Evolutionary conservation across 2,329 filamentous ascomycete genomes (phyloP), one percentile per base, ranked within the genome.

Genomic region (Penicillium sp.): DNA sequence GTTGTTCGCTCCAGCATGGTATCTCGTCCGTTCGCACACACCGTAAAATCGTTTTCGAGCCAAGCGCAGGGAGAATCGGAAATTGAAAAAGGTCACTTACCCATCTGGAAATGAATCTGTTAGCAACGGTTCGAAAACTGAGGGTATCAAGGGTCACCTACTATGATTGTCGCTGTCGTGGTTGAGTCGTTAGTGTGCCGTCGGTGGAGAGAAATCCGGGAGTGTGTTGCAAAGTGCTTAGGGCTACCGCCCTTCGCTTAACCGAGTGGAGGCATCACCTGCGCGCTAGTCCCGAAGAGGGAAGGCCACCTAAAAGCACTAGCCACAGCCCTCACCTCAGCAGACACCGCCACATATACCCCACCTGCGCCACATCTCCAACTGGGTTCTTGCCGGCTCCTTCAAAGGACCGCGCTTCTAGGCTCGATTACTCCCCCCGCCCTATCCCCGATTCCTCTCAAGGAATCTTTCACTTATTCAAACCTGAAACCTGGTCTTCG

Each of bases 151-250:
- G 42, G 37, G 48, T 21, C 29, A 67, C 64, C 77, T 73, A 84
- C 81, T 79, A 79, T 84, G 77, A 77, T 73, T 69, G 72, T 75
- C 77, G 76, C 75, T 79, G 77, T 77, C 76, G 78, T 78, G 74
- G 74, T 70, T 73, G 70, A 70, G 68, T 71, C 61, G 62, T 64
- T 64, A 64, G 63, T 70, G 65, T 67, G 67, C 67, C 60, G 61
- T 65, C 65, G 59, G 59, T 53, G 55, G 56, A 54, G 56, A 63
- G 65, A 72, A 74, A 71, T 71, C 70, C 66, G 70, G 68, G 70
- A 73, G 72, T 75, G 72, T 72, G 71, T 67, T 73, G 57, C 66
- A 70, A 69, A 72, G 69, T 71, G 68, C 56, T 71, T 75, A 75
- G 72, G 74, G 73, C 72, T 77, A 69, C 69, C 72, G 69, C 71